Conservation (phyloP, 2,329 filamentous ascomycete genomes). For the Cytospora leucostoma region DNA sequence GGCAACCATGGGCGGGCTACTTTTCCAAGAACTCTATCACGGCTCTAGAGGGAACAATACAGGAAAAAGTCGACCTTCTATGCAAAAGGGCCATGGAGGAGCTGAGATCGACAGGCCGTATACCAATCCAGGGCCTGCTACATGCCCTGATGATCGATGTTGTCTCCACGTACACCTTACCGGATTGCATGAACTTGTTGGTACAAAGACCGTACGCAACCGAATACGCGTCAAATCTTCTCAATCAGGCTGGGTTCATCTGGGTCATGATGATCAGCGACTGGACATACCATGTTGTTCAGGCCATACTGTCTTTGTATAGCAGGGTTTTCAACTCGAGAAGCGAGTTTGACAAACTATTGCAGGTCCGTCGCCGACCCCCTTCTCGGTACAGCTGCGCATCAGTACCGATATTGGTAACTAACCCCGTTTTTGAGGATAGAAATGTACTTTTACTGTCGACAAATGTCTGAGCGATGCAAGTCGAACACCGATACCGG, state of each 20-base stretch:
- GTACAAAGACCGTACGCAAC: not conserved
- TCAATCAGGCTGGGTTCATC: not conserved
- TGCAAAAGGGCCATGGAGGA: not conserved
- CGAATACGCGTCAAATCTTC: not conserved
- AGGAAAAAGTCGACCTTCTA: not conserved
- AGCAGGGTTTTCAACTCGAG: not conserved
- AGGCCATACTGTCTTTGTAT: not conserved
- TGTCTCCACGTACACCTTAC: not conserved
- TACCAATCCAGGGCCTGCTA: not conserved
- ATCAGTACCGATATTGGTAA: not conserved
- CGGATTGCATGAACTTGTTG: not conserved
- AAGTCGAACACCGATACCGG: not conserved
- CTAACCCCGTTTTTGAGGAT: not conserved
- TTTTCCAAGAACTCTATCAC: not conserved
- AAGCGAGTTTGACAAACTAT: not conserved
- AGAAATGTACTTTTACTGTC: not conserved
- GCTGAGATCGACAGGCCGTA: not conserved
- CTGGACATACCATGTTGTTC: not conserved
- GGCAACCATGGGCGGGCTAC: not conserved
- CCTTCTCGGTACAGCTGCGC: not conserved
- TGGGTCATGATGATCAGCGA: constrained; percentile 2
- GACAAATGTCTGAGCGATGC: not conserved
- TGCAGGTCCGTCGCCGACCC: not conserved
- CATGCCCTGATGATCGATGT: constrained; percentile 4
- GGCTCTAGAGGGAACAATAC: not conserved